Evolutionary conservation across 2,329 filamentous ascomycete genomes (phyloP), one percentile per base, ranked within the genome.

Genomic region (Penicillium thymicola): DNA sequence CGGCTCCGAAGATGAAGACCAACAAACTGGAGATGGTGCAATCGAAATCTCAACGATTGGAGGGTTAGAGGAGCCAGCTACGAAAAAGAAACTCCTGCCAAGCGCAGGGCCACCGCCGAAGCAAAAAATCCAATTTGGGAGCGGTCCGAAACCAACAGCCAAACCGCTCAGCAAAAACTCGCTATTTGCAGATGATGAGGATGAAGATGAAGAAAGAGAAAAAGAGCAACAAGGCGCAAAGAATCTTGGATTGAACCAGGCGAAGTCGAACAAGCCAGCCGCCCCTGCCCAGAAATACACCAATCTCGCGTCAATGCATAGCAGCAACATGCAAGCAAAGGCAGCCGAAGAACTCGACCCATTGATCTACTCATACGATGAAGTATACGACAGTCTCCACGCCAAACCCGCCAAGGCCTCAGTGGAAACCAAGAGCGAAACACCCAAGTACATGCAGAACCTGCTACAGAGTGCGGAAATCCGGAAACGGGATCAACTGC

Each of bases 401-500:
- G 66, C 72, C 14, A 76, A 76, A 57, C 63, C 70, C 36, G 63
- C 70, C 13, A 69, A 70, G 23, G 28, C 60, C 21, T 55, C 64
- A 6, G 58, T 59, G 5, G 57, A 36, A 32, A 57, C 40, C 36
- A 63, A 68, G 23, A 67, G 62, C 25, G 66, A 70, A 28, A 70
- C 60, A 43, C 83, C 85, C 0, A 84, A 83, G 58, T 87, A 87
- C 70, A 87, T 88, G 78, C 78, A 78, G 46, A 79, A 79, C 32
- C 72, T 88, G 16, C 75, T 87, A 34, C 79, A 81, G 34, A 83
- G 84, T 18, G 84, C 85, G 2, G 82, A 85, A 59, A 72, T 82
- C 32, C 81, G 85, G 11, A 87, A 88, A 67, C 82, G 85, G 47
- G 85, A 87, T 65, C 83, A 85, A 60, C 70, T 85, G 48, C 78